Evolutionary conservation across 305 asterid genomes (phyloP).

Genomic region (Salvia sclarea): DNA sequence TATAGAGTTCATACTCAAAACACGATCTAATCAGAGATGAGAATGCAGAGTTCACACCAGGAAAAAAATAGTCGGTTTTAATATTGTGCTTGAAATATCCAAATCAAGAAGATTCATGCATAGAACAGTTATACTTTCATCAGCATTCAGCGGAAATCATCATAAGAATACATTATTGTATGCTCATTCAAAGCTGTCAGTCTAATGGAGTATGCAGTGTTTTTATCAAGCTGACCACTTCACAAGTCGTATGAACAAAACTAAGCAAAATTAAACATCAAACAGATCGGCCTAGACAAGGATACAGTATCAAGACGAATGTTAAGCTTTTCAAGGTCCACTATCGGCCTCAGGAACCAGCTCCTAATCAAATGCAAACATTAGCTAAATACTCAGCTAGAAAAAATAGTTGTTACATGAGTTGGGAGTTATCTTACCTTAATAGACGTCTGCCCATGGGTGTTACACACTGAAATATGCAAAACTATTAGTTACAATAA

Average conservation of each 20-base stretch:
- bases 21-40: constrained; percentile 10
- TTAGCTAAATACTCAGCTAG: constrained; percentile 39
- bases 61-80: neutral
- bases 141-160: constrained; percentile 13
- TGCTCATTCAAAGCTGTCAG: constrained; percentile 20
- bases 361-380: constrained; percentile 51
- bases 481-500: constrained; percentile 35
- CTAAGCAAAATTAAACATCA: constrained; percentile 1
- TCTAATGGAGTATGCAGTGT: constrained; percentile 25
- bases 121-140: constrained; percentile 17
- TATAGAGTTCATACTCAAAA: constrained; percentile 25
- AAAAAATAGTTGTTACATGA: constrained; percentile 26
- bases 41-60: constrained; percentile 14
- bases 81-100: constrained; percentile 12
- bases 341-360: constrained; percentile 96
- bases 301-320: constrained; percentile 92
- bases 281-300: constrained; percentile 37
- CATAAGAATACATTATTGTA: constrained; percentile 14
- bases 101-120: constrained; percentile 15
- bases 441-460: constrained; percentile 93
- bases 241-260: constrained; percentile 4
- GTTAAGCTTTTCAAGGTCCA: constrained; percentile 84
- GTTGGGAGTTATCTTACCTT: constrained; percentile 54
- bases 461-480: constrained; percentile 83
- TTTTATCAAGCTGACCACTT: constrained; percentile 21